Conservation (phyloP, 2,329 filamentous ascomycete genomes). For the Bipolaris zeicola region DNA sequence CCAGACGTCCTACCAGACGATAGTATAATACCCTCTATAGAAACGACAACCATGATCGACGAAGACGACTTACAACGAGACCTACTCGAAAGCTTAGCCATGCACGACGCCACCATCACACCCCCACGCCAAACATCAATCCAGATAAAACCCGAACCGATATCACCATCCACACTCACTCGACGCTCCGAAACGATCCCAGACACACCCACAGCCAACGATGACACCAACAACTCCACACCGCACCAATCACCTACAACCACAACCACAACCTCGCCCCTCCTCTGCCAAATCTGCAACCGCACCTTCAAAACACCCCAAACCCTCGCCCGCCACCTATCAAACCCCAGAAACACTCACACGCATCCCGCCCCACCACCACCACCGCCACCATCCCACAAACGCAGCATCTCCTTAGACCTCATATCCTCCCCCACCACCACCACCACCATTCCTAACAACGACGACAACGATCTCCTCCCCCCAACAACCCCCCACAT, state of each 20-base stretch:
- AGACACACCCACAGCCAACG: neutral
- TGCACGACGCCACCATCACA: conserved; percentile 1
- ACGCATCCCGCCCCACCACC: neutral
- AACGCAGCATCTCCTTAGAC: conserved; percentile 5
- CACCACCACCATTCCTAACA: neutral
- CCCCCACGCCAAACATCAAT: neutral
- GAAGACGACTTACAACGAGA: conserved; percentile 23
- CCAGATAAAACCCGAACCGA: conserved; percentile 14
- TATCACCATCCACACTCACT: neutral
- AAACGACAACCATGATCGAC: conserved; percentile 20
- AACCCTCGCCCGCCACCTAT: conserved; percentile 9
- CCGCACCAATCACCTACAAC: neutral
- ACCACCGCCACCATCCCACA: neutral
- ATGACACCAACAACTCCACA: neutral
- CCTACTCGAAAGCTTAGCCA: conserved; percentile 14
- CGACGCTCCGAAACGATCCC: neutral
- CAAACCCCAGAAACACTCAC: conserved; percentile 1
- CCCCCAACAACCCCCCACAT: conserved; percentile 15
- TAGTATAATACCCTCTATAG: conserved; percentile 33
- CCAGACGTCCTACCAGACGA: conserved; percentile 16
- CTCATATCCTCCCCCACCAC: neutral
- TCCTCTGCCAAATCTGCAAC: conserved; percentile 11
- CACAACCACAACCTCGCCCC: neutral
- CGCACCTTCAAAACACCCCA: conserved; percentile 11
- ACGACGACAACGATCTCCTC: conserved; percentile 4